Evolutionary conservation across 495 filamentous ascomycete species (phyloP).

Genomic region (Neurospora terricola): DNA sequence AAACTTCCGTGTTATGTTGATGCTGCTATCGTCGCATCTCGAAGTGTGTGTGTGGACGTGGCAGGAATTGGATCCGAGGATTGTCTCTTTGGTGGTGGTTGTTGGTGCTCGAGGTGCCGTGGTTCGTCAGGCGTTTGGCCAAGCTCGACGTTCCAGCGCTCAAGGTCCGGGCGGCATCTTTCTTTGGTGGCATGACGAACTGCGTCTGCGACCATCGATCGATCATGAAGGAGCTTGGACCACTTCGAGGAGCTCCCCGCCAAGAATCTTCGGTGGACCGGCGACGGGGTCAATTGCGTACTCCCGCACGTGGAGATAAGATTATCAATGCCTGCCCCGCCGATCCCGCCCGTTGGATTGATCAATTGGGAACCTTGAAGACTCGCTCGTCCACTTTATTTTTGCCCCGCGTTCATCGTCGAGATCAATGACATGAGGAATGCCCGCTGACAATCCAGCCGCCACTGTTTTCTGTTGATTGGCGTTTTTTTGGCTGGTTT

Average conservation of each 20-base stretch:
- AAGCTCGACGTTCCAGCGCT: background rate
- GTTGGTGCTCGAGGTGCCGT: background rate
- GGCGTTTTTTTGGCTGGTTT: background rate
- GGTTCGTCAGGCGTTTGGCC: background rate
- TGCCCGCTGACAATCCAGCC: background rate
- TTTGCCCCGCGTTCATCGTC: background rate
- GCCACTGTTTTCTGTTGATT: background rate
- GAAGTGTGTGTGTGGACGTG: background rate
- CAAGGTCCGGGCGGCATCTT: background rate
- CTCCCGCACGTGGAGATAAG: background rate
- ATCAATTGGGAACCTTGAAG: background rate
- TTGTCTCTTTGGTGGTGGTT: background rate
- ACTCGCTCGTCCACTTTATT: background rate
- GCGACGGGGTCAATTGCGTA: background rate
- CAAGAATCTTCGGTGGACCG: background rate
- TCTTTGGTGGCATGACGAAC: background rate
- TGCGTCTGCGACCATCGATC: background rate
- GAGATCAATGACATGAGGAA: background rate
- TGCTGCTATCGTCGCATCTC: background rate
- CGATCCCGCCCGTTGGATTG: background rate
- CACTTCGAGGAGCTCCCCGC: background rate
- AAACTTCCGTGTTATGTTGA: background rate
- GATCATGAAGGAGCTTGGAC: background rate
- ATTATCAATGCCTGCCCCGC: background rate
- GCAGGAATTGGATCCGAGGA: background rate